phyloP scores from a whole-genome alignment of 768 basidiomycete species.

The Boletus rubropictus region DNA sequence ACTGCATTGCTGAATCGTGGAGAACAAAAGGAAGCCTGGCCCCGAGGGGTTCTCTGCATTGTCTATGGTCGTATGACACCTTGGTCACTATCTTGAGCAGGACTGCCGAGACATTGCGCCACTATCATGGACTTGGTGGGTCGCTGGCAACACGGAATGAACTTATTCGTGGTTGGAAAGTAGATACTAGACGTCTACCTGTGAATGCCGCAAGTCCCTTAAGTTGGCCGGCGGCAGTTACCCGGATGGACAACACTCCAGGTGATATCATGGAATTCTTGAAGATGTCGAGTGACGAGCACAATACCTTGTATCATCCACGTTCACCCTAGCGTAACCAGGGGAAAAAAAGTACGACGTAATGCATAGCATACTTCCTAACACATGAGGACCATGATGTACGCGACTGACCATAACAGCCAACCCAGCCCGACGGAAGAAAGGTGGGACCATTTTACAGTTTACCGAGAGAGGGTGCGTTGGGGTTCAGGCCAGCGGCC shows the following conservation, averaged over 20 bases:
- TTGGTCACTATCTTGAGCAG: too few relatives aligned
- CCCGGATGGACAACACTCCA: not conserved
- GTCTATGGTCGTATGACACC: too few relatives aligned
- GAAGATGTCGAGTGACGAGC: not conserved
- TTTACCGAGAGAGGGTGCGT: slow-evolving; percentile 54
- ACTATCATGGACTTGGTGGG: too few relatives aligned
- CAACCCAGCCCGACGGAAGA: not conserved
- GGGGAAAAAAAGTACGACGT: not conserved
- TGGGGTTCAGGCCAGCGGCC: slow-evolving; percentile 68
- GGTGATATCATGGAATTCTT: not conserved
- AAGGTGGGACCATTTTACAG: slow-evolving; percentile 39
- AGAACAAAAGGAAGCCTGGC: too few relatives aligned
- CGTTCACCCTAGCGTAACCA: slow-evolving; percentile 4
- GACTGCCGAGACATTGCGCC: too few relatives aligned
- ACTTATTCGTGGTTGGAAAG: too few relatives aligned
- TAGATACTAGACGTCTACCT: too few relatives aligned
- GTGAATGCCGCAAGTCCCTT: too few relatives aligned
- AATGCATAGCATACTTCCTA: slow-evolving; percentile 19
- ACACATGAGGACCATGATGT: slow-evolving; percentile 14
- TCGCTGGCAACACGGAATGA: too few relatives aligned
- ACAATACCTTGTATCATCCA: not conserved
- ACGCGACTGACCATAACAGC: slow-evolving; percentile 4
- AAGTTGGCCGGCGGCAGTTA: too few relatives aligned
- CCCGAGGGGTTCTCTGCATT: too few relatives aligned
- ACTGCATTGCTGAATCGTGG: not conserved